A percentile compares a stretch with the other conserved stretches of the same genome.
phyloP scores from a whole-genome alignment of 2,329 filamentous ascomycete species.

The Cordyceps cicadae region DNA sequence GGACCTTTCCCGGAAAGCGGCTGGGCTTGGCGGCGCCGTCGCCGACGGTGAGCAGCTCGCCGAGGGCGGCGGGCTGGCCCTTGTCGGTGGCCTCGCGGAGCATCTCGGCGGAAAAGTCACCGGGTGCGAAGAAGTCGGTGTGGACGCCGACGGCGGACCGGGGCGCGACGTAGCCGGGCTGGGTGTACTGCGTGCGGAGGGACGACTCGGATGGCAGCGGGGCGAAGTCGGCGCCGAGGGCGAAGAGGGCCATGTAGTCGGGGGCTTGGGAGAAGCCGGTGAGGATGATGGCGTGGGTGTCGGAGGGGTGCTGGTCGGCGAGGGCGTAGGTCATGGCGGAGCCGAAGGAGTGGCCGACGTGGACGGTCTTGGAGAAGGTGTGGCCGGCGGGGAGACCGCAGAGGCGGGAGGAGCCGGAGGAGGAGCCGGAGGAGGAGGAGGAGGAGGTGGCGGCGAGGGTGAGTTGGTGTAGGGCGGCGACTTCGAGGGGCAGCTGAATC shows the following conservation, averaged over 20 bases:
- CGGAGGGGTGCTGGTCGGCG: conserved; percentile 39
- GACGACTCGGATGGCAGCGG: conserved; percentile 16
- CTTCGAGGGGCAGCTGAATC: conserved; percentile 49
- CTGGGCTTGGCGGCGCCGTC: conserved; percentile 25
- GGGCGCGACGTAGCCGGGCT: conserved; percentile 47
- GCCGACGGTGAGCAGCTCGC: conserved; percentile 50
- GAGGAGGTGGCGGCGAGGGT: conserved; percentile 43
- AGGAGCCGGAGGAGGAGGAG: too few species aligned
- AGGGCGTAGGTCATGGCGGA: conserved; percentile 50
- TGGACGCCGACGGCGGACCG: conserved; percentile 40
- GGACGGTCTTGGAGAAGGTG: conserved; percentile 38
- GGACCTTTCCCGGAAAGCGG: conserved; percentile 44
- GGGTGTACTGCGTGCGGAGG: conserved; percentile 24
- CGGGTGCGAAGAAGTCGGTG: conserved; percentile 43
- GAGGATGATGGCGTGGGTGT: conserved; percentile 50
- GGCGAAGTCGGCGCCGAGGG: conserved; percentile 38
- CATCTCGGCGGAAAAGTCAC: conserved; percentile 46
- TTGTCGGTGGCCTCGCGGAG: conserved; percentile 35
- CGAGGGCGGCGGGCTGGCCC: conserved; percentile 49
- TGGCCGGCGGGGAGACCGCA: conserved; percentile 27
- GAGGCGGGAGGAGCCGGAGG: too few species aligned
- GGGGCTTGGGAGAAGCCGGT: conserved; percentile 49
- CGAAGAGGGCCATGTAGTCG: conserved; percentile 35
- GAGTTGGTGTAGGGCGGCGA: conserved; percentile 47
- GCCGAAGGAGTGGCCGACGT: conserved; percentile 59